Evolutionary conservation across 83 land plant species (phyloP), one percentile per base, ranked within the genome.

Genomic region (Picea engelmannii): DNA sequence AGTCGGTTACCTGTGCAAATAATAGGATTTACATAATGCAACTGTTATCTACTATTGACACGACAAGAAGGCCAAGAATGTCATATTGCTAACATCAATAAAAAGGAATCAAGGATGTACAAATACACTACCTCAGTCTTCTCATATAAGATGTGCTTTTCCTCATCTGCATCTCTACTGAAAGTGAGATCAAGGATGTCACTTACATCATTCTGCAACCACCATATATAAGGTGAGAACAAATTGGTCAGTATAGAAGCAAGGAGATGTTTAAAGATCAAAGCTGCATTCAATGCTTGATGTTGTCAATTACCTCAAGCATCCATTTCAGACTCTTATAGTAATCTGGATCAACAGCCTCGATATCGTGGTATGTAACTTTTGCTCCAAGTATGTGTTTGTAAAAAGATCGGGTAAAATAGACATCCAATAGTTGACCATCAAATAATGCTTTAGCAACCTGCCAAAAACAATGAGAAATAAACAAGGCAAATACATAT

Each of bases 121-220:
- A 79, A 35, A 66, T 23, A 20, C 2, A 17, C 27, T 88, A 97
- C 99, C 98, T 97, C 97, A 16, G 91, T 92, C 86, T 94, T 97
- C 85, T 93, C 99, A 86, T 95, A 97, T 21, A 97, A 90, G 24
- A 97, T 97, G 81, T 88, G 99, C 74, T 97, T 97, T 84, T 97
- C 99, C 80, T 97, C 99, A 88, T 97, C 99, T 11, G 99, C 95
- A 87, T 97, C 99, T 85, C 92, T 94, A 87, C 99, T 97, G 71
- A 97, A 97, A 8, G 97, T 96, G 81, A 95, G 83, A 61, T 89
- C 99, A 55, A 88, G 91, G 5, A 94, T 87, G 49, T 95, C 97
- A 85, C 91, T 97, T 16, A 95, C 86, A 86, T 97, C 98, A 86
- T 97, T 92, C 98, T 97, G 98, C n/a, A n/a, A 25, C 25, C 52